Base-by-base conservation (phyloP, 257 asterid genomes). In the Nicotiana sylvestris region DNA sequence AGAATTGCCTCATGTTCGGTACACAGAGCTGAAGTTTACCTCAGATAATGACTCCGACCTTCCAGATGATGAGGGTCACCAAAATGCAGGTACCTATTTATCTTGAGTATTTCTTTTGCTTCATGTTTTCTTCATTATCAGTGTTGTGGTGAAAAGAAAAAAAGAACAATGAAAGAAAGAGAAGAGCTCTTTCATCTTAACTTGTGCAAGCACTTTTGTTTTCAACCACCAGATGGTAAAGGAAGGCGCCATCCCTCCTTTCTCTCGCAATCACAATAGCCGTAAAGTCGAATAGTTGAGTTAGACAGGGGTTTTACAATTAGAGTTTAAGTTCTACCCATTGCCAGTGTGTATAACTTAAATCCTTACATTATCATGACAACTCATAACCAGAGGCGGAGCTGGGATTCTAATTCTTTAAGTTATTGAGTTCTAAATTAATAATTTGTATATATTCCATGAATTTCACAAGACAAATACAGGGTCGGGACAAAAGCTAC, bases 21-120 rank as follows among this genome's bases (percentile, higher is more conserved):
- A 85, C 80, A 70, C 92, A 0, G 93, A 94, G 90, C 89, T 90
- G 64, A 94, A 88, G 90, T 80, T 91, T 58, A 80, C 81, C 61
- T 88, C 93, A 1, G 94, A 91, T 18, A 85, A 77, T 9, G 94
- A 89, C 15, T 69, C 91, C 1, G 93, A 90, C 79, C 78, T 86
- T 64, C 92, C 85, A 0, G 93, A 87, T 51, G 97, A 91, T 76
- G 85, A 86, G 76, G 85, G 84, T 74, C 90, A 80, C 81, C 93
- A 85, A 64, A 87, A 96, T 95, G 86, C 80, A 85, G 90, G 55
- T 15, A 17, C 60, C 80, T 29, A 17, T 30, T 39, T 2, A 16
- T 49, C 33, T 55, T 1, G 8, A 62, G 53, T 30, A 30, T 30
- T 64, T 76, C 17, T 29, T 67, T 53, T 51, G 30, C 12, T 3